Base-by-base conservation (phyloP, 352 stramenopile genomes). In the Phytophthora pinifolia region DNA sequence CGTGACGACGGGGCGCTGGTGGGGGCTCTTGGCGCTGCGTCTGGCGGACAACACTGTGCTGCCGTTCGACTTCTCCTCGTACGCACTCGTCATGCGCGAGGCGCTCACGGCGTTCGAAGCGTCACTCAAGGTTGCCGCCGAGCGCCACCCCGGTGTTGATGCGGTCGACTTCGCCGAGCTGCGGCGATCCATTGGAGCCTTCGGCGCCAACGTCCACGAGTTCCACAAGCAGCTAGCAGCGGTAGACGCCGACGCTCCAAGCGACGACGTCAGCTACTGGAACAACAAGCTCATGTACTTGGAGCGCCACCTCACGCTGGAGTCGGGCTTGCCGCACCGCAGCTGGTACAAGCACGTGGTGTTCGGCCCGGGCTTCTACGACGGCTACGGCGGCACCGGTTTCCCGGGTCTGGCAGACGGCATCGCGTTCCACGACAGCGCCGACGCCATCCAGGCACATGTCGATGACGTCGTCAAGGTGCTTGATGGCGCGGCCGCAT, bases 281-380 rank as follows among this genome's bases (percentile, higher is more conserved):
- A 86, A 86, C 47, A 30, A 68, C 31, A 79, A 83, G 41, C 69
- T 86, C 22, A 66, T 79, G 42, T 63, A 58, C 41, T 54, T 84
- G 17, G 76, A 86, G 61, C 68, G 76, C 14, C 48, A 83, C 22
- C 52, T 86, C 4, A 54, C 76, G 15, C 32, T 65, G 18, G 60
- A 77, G 1, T 29, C 50, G 0, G 76, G 74, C 2, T 57, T 86
- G 10, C 74, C 71, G 6, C 76, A 86, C 35, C 74, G 73, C n/a
- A 38, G 37, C 13, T 86, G 73, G 74, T 86, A 72, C 66, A 79
- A 79, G 43, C 73, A 84, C 47, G 74, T 84, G 33, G 70, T 86
- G 45, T 84, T 87, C n/a, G 74, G 74, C 0, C 72, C 74, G 1
- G 74, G 74, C 0, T 84, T 82, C 44, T 85, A 76, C 54, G 69